Evolutionary conservation across 1,284 basidiomycete species (phyloP), one percentile per base, ranked within the genome.

Genomic region (Malassezia obtusa): DNA sequence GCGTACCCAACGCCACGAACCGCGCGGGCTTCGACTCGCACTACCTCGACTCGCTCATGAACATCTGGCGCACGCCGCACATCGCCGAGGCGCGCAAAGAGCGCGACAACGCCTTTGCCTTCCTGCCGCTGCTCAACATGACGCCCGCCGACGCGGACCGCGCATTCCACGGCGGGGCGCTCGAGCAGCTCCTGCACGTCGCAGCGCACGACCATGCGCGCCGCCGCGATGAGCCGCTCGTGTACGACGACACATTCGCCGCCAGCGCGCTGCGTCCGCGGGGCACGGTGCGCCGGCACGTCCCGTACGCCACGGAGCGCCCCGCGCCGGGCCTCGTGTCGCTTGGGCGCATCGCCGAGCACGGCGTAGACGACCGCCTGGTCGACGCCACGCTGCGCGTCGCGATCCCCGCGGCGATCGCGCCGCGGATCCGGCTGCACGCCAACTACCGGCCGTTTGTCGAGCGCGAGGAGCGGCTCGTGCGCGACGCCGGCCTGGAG

Each of bases 31-130:
- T 80, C 25, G 82, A 84, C 56, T 82, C 79, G 21, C 78, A 81
- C 51, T 81, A 82, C 52, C 71, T 90, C 46, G 77, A 79, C 54
- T 85, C 83, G 59, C 76, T 92, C 59, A 82, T 91, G 78, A 91
- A 86, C 71, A 91, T 98, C 54, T 98, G 94, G 92, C 81, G 83
- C 0, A 80, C 84, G 0, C 84, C 87, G 57, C 82, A 85, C 80
- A 83, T 95, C 43, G 78, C 84, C 61, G 77, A 77, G 38, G 87
- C 87, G n/a, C 68, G 86, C 30, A 79, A 82, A 45, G 77, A 83
- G 48, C 78, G 81, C 61, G 61, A 67, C 24, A 77, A 76, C 19
- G 50, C 75, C 0, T 95, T 89, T 67, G 82, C 84, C 1, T 90
- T 91, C 73, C 76, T 91, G 57, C 82, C 81, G 41, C 77, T 92